These are phyloP conservation scores for Cordia subcordata DNA, from an alignment of 257 asterid genomes.

Conservation along the genomic window DNA sequence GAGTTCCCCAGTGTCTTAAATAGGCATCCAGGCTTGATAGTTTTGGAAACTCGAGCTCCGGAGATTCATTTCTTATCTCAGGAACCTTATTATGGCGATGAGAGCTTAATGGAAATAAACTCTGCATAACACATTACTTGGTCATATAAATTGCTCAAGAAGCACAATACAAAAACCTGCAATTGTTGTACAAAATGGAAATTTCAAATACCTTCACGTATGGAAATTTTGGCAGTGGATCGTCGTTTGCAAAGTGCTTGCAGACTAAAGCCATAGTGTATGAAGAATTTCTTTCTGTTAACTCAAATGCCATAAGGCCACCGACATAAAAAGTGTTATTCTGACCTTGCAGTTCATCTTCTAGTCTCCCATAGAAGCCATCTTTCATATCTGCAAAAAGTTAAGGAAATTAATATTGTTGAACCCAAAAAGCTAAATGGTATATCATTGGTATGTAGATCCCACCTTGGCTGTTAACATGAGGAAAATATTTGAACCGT, in stretches of 20 bases:
- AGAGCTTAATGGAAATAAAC: constrained; percentile 44
- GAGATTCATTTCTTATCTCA: constrained; percentile 32
- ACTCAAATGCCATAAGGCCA: constrained; percentile 85
- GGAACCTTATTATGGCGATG: constrained; percentile 35
- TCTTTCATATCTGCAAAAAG: constrained; percentile 51
- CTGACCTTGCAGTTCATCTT: constrained; percentile 65
- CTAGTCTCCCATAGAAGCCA: constrained; percentile 63
- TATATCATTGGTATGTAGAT: constrained; percentile 1
- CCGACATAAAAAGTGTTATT: constrained; percentile 72
- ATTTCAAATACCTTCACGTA: constrained; percentile 60
- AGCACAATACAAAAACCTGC: not conserved
- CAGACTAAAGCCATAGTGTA: constrained; percentile 56
- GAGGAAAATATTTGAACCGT: constrained; percentile 75
- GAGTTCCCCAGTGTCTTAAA: constrained; percentile 69
- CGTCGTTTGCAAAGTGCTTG: constrained; percentile 53
- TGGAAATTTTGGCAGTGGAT: constrained; percentile 52
- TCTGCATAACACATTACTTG: constrained; percentile 37
- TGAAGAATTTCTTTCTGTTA: constrained; percentile 81
- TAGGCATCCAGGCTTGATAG: constrained; percentile 61
- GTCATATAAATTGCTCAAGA: not conserved
- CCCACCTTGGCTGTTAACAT: constrained; percentile 65
- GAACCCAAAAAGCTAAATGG: not conserved
- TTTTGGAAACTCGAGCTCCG: constrained; percentile 58
- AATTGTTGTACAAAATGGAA: no score
- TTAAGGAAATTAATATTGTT: no score